phyloP scores from a whole-genome alignment of 352 stramenopile genomes.

The Pythium pyrilobum region DNA sequence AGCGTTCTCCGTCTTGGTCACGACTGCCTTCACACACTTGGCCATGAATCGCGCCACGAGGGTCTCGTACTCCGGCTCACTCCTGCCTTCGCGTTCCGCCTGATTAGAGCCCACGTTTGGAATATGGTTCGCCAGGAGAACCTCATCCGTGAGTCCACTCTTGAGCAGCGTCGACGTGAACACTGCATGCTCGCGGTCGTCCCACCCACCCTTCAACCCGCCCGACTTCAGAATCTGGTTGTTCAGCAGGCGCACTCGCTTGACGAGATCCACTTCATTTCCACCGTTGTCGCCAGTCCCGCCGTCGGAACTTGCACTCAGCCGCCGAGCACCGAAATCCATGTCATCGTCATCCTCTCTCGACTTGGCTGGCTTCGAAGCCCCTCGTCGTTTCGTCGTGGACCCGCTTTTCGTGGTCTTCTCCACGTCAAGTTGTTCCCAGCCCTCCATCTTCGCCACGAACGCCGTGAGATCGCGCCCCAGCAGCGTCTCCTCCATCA shows the following conservation, averaged over 20 bases:
- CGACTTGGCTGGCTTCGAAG: too few relatives aligned
- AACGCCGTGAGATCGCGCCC: conserved; percentile 45
- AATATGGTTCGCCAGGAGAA: conserved; percentile 28
- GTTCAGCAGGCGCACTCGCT: conserved; percentile 45
- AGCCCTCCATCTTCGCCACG: conserved; percentile 34
- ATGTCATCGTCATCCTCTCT: too few relatives aligned
- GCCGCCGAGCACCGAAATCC: too few relatives aligned
- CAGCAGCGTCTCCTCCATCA: conserved; percentile 52
- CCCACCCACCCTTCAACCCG: conserved; percentile 51
- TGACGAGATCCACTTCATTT: conserved; percentile 31
- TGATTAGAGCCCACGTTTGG: conserved; percentile 11
- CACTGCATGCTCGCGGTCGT: conserved; percentile 41
- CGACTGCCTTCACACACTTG: conserved; percentile 43
- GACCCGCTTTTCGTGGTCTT: conserved; percentile 4
- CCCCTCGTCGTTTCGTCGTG: neutral
- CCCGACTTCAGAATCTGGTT: conserved; percentile 48
- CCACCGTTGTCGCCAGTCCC: too few relatives aligned
- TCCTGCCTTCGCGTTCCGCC: neutral
- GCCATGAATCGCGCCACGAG: conserved; percentile 39
- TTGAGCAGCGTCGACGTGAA: conserved; percentile 43
- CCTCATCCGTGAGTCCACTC: conserved; percentile 37
- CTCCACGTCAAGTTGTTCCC: conserved; percentile 24
- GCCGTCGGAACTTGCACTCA: neutral
- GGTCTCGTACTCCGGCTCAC: conserved; percentile 31
- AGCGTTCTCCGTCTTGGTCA: conserved; percentile 46